A percentile compares a stretch with the other conserved stretches of the same genome.
Evolutionary conservation across 108 stramenopile genomes (phyloP).

Genomic region (Stephanodiscus minutulus): DNA sequence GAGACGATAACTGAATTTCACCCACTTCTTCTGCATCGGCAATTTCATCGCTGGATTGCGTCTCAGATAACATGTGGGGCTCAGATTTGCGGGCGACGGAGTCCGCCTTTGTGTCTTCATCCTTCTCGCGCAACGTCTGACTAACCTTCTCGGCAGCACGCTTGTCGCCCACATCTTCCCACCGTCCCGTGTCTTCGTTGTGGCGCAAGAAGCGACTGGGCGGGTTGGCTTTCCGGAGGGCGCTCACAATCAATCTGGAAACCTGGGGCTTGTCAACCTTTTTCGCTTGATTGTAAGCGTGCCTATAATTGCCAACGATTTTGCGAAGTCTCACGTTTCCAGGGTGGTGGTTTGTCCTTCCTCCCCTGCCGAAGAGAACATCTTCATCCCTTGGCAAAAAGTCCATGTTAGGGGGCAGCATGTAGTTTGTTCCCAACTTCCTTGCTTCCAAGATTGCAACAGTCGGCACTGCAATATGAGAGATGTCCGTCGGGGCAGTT

Average conservation of each 20-base stretch:
- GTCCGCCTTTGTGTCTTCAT: constrained; percentile 17
- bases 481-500: not conserved
- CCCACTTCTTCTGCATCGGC: too few relatives aligned
- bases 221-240: constrained; percentile 37
- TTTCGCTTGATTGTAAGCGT: constrained; percentile 46
- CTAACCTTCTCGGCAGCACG: constrained; percentile 53
- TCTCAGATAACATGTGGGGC: not conserved
- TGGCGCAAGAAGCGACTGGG: constrained; percentile 74
- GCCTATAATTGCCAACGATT: constrained; percentile 52
- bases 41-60: not conserved
- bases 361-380: constrained; percentile 70
- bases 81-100: not conserved
- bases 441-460: not conserved
- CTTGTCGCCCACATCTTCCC: constrained; percentile 82
- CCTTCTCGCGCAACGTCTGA: constrained; percentile 51
- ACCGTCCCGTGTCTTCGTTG: constrained; percentile 54
- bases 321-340: constrained; percentile 86
- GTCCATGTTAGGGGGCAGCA: not conserved
- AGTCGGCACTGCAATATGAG: constrained; percentile 9
- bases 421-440: constrained; percentile 9
- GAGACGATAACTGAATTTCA: not conserved
- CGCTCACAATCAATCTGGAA: constrained; percentile 70
- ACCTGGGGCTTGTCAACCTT: constrained; percentile 81
- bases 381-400: constrained; percentile 35
- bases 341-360: constrained; percentile 81